phyloP scores from a whole-genome alignment of 2,329 filamentous ascomycete species.

The Exophiala aquamarina region DNA sequence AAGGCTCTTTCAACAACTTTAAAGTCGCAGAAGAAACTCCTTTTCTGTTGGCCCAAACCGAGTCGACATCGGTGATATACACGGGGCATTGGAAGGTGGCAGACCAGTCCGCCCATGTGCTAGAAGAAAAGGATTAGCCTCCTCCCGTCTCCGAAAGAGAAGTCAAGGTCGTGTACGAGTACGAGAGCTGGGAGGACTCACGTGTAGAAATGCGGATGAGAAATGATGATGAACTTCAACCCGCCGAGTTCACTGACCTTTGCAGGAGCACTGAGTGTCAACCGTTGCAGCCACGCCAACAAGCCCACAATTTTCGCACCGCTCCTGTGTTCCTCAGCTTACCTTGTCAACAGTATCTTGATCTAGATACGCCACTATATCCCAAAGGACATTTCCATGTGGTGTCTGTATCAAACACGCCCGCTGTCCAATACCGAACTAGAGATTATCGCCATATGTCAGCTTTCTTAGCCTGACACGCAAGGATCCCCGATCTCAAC shows the following conservation, averaged over 20 bases:
- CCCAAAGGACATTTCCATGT: conserved; percentile 74
- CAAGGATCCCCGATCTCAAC: too few species aligned
- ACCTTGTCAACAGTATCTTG: conserved; percentile 54
- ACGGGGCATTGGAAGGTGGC: conserved; percentile 67
- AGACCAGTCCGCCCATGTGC: conserved; percentile 72
- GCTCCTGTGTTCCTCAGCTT: too few species aligned
- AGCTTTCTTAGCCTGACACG: too few species aligned
- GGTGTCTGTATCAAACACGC: conserved; percentile 67
- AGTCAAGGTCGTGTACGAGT: not conserved
- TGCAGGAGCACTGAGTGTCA: not conserved
- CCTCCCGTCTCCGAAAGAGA: not conserved
- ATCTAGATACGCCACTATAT: conserved; percentile 71
- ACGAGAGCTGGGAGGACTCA: conserved; percentile 5
- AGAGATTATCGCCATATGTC: not conserved
- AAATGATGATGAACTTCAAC: conserved; percentile 70
- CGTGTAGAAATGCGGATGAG: conserved; percentile 80
- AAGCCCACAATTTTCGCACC: not conserved
- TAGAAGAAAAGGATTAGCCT: not conserved
- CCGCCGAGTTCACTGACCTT: conserved; percentile 63
- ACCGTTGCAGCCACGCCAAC: not conserved
- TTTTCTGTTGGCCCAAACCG: conserved; percentile 59
- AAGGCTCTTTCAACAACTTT: conserved; percentile 33
- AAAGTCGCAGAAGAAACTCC: conserved; percentile 39
- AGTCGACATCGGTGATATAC: conserved; percentile 66
- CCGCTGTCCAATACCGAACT: conserved; percentile 74